Evolutionary conservation across 257 asterid genomes (phyloP).

Genomic region (Capsicum rhomboideum): DNA sequence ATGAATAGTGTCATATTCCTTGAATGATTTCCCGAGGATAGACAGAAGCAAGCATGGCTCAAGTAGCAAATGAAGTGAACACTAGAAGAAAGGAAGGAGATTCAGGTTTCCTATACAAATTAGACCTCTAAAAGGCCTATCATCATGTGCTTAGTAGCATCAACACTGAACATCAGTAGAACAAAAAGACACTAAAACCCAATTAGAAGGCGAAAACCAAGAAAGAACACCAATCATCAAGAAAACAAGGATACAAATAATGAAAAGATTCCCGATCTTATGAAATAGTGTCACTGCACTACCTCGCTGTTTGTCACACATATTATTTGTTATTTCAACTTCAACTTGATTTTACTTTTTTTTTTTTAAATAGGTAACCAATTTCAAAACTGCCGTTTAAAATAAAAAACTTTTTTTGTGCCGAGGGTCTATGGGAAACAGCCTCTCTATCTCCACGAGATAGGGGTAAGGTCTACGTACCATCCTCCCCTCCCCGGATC

Average conservation of each 20-base stretch:
- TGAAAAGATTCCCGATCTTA: neutral
- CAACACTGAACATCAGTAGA: neutral
- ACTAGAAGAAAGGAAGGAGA: neutral
- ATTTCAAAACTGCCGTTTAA: no score
- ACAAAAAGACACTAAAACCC: neutral
- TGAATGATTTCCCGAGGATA: neutral
- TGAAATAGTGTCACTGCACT: neutral
- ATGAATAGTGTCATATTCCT: neutral
- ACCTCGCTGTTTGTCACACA: no score
- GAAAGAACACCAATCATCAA: neutral
- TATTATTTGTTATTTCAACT: no score
- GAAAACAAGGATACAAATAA: neutral
- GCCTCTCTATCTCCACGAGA: no score
- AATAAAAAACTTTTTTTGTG: no score
- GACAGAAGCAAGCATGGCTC: neutral
- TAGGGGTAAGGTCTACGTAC: no score
- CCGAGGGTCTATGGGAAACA: no score
- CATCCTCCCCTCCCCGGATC: no score
- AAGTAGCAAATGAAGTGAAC: neutral
- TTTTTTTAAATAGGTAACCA: no score
- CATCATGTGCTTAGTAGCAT: neutral
- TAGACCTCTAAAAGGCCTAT: neutral
- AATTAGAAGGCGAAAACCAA: neutral
- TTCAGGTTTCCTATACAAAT: neutral
- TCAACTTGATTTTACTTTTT: no score